These are phyloP conservation scores for Pyropia haitanensis DNA, from an alignment of 23 red algal species.

Conservation along the genomic window DNA sequence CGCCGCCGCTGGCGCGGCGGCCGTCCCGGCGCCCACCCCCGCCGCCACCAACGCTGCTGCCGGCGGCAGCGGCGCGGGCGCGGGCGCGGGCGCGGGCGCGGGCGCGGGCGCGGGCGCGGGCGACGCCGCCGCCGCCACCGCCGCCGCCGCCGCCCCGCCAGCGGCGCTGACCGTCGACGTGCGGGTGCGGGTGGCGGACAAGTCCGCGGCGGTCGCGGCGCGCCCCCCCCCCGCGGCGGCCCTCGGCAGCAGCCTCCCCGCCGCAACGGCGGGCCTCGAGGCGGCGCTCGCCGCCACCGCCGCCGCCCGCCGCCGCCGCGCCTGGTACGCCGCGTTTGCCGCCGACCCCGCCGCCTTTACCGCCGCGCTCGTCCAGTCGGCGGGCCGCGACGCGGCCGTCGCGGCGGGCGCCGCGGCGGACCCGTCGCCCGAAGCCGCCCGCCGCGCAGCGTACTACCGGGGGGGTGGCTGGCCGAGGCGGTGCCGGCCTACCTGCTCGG, in stretches of 20 bases:
- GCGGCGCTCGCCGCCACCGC: slow-evolving; percentile 31
- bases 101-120: too few relatives aligned
- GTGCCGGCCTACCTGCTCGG: slow-evolving; percentile 76
- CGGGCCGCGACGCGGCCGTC: slow-evolving; percentile 63
- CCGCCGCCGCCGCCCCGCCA: not conserved
- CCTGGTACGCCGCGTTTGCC: slow-evolving; percentile 69
- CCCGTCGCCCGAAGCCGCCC: slow-evolving; percentile 68
- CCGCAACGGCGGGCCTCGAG: slow-evolving; percentile 28
- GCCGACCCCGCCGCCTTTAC: slow-evolving; percentile 69
- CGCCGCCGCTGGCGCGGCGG: slow-evolving; percentile 21
- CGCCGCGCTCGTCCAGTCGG: slow-evolving; percentile 65
- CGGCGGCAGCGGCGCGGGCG: too few relatives aligned
- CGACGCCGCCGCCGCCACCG: slow-evolving; percentile 50
- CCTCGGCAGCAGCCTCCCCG: slow-evolving; percentile 12
- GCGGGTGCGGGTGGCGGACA: too few relatives aligned
- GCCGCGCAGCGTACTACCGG: slow-evolving; percentile 64
- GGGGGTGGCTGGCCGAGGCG: slow-evolving; percentile 86
- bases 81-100: too few relatives aligned
- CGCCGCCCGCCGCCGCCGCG: slow-evolving; percentile 43
- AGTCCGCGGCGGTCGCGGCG: too few relatives aligned
- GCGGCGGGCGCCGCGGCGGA: slow-evolving; percentile 47
- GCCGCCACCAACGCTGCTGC: too few relatives aligned
- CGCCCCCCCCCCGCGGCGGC: too few relatives aligned
- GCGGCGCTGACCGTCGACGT: too few relatives aligned
- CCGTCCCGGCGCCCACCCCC: not conserved